phyloP scores from a whole-genome alignment of 352 stramenopile genomes.

The Globisporangium orthogonon region DNA sequence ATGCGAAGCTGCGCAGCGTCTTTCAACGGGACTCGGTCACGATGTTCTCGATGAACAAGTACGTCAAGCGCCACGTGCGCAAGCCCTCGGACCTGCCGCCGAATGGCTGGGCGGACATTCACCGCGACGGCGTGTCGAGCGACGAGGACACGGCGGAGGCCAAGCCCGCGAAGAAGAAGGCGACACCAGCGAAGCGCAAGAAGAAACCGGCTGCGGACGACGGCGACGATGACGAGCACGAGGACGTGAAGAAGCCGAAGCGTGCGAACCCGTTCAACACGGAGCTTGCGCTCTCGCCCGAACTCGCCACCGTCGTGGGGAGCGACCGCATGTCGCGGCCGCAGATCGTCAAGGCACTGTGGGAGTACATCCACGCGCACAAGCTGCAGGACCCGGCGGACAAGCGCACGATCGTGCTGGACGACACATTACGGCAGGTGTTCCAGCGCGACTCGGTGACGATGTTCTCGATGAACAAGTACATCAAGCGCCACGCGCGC shows the following conservation, averaged over 20 bases:
- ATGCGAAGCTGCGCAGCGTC: slow-evolving; percentile 75
- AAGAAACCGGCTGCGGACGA: slow-evolving; percentile 11
- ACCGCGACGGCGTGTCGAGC: slow-evolving; percentile 70
- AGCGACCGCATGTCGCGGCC: slow-evolving; percentile 81
- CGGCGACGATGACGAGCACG: slow-evolving; percentile 29
- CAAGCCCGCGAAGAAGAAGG: slow-evolving; percentile 63
- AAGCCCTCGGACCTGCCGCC: slow-evolving; percentile 62
- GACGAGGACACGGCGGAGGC: slow-evolving; percentile 56
- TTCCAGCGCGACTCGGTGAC: slow-evolving; percentile 84
- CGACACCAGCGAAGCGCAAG: slow-evolving; percentile 53
- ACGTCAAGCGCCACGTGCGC: slow-evolving; percentile 77
- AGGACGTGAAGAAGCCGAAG: slow-evolving; percentile 45
- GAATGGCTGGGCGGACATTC: slow-evolving; percentile 69
- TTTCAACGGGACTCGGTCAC: slow-evolving; percentile 83
- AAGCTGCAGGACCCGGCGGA: slow-evolving; percentile 93
- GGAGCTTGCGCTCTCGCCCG: slow-evolving; percentile 70
- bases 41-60: slow-evolving; percentile 89
- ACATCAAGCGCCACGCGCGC: slow-evolving; percentile 79
- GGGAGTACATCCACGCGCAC: slow-evolving; percentile 95
- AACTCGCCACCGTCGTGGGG: slow-evolving; percentile 72
- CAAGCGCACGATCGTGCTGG: slow-evolving; percentile 91
- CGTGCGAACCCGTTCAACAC: slow-evolving; percentile 63
- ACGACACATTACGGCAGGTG: slow-evolving; percentile 79
- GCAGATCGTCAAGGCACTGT: slow-evolving; percentile 93
- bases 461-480: slow-evolving; percentile 90